These are phyloP conservation scores for Chlamydomonas sphaeroides DNA, from an alignment of 139 green algal species.

Conservation along the genomic window DNA sequence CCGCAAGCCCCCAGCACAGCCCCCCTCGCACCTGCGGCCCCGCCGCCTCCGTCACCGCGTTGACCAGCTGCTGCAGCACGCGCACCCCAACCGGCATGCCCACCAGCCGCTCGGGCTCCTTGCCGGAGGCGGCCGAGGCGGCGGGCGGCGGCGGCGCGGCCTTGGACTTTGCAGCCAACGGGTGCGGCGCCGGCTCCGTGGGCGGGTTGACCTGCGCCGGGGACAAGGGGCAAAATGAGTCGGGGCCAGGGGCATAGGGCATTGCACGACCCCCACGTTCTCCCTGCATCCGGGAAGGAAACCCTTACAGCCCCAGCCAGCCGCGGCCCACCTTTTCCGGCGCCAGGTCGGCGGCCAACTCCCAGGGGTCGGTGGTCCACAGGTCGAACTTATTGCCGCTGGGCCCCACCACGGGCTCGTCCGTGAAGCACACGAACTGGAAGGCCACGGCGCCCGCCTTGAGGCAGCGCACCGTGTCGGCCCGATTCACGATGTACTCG, in stretches of 20 bases:
- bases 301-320: background rate
- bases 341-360: slow-evolving; percentile 29
- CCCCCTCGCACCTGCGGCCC: slow-evolving; percentile 7
- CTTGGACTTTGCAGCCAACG: background rate
- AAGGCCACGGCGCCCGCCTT: slow-evolving; percentile 30
- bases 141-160: background rate
- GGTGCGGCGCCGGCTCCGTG: background rate
- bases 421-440: slow-evolving; percentile 25
- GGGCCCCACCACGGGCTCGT: slow-evolving; percentile 30
- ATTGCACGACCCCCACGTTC: no score
- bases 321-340: slow-evolving; percentile 1
- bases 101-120: background rate
- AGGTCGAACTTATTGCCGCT: slow-evolving; percentile 18
- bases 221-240: no score
- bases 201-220: background rate
- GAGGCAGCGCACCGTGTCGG: slow-evolving; percentile 24
- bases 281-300: no score
- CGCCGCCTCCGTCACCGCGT: slow-evolving; percentile 22
- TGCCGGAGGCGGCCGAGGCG: background rate
- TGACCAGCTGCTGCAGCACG: slow-evolving; percentile 37
- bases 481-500: slow-evolving; percentile 17
- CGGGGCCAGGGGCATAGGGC: no score
- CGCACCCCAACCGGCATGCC: slow-evolving; percentile 33
- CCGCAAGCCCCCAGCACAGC: no score
- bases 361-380: slow-evolving; percentile 41